Evolutionary conservation across 164 flowering plant species (phyloP), one percentile per base, ranked within the genome.

Genomic region (Magnolia officinalis): DNA sequence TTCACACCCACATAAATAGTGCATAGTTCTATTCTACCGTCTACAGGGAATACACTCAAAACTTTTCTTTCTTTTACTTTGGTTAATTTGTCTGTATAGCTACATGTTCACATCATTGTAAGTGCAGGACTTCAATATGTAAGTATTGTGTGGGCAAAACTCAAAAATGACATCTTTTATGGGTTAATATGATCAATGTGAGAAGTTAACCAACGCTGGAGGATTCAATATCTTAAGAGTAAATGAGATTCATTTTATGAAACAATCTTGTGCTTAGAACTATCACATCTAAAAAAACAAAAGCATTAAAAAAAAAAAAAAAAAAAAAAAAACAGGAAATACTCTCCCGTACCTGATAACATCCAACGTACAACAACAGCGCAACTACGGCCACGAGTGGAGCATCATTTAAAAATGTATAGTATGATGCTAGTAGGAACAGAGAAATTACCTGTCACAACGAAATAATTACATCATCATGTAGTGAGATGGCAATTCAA

Each of bases 341-440:
- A 6, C 5, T 70, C 6, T 23, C 50, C 2, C 6, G 63, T 85
- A 96, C 99, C 98, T 96, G 99, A 80, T 96, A 96, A 84, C 97
- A 91, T 13, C 98, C 95, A 71, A 94, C 98, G 77, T 96, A 96
- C 71, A 91, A 73, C 55, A 96, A 87, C 77, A 96, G 81, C 49
- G 91, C 98, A 82, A 82, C 83, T 29, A 96, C 99, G 83, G 99
- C 99, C 63, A 92, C 84, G 67, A 82, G 79, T 1, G 96, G 89
- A 45, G 82, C 84, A 77, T 85, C 71, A 80, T 78, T 88, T 75
- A 91, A 76, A 85, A 88, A 91, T 74, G 87, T 80, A 86, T 96
- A 96, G 83, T 92, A 96, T 52, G 97, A 90, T 74, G 98, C 93
- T 80, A 96, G 84, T 73, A 94, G 88, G 83, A 96, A 87, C 52